Conservation (phyloP, 1,284 basidiomycete genomes). For the Boletus sp. region DNA sequence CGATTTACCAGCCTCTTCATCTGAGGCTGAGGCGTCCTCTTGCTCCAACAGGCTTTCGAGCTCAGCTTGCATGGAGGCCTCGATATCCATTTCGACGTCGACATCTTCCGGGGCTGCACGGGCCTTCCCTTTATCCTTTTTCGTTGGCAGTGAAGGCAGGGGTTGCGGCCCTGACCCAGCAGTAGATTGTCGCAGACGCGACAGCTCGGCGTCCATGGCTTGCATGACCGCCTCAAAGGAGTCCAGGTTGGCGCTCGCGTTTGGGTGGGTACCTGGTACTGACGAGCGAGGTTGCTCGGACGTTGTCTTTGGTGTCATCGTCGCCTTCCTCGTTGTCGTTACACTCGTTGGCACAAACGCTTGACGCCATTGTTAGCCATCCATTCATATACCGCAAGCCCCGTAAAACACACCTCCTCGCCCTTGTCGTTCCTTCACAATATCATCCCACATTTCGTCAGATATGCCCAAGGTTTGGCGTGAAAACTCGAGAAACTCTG, state of each 20-base stretch:
- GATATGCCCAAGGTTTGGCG: conserved; percentile 84
- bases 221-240: conserved; percentile 95
- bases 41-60: conserved; percentile 64
- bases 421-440: conserved; percentile 69
- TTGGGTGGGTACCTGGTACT: conserved; percentile 38
- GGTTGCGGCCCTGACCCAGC: conserved; percentile 12
- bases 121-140: conserved; percentile 34
- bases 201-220: conserved; percentile 86
- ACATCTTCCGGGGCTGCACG: conserved; percentile 26
- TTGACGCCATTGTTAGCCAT: conserved; percentile 31
- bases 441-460: conserved; percentile 80
- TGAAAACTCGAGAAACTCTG: conserved; percentile 91
- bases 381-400: background rate
- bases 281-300: conserved; percentile 15
- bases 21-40: conserved; percentile 49
- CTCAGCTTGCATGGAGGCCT: conserved; percentile 84
- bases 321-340: conserved; percentile 6
- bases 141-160: conserved; percentile 11
- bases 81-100: conserved; percentile 61
- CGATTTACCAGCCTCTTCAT: conserved; percentile 49
- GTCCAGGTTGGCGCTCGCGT: conserved; percentile 69
- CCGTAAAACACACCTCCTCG: conserved; percentile 66
- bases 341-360: conserved; percentile 66
- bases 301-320: conserved; percentile 1
- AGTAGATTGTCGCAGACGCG: conserved; percentile 39